Evolutionary conservation across 148 eudicot genomes (phyloP), one percentile per base, ranked within the genome.

Genomic region (Simmondsia chinensis): DNA sequence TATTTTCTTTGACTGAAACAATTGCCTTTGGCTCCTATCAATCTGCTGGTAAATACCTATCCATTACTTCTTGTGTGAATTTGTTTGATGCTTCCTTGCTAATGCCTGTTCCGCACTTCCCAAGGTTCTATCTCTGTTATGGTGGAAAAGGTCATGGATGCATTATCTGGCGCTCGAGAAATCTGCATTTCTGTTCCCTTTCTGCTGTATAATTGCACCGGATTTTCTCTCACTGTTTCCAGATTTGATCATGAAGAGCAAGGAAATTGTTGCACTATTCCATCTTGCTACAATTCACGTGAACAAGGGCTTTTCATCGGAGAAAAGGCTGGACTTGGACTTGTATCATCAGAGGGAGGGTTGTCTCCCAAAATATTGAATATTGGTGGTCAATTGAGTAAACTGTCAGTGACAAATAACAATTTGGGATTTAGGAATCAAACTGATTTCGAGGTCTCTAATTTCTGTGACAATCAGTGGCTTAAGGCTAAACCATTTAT

Each of bases 121-220:
- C 34, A 58, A 93, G 99, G 99, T 63, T 65, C 75, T 35, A 21
- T 86, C 39, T 63, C 55, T 64, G 74, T 80, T 37, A 69, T 79
- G 2, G 64, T 77, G 68, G 94, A 93, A 62, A 86, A 82, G 67
- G 68, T 63, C 38, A 77, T 93, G 94, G 83, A 82, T 64, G 76
- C 85, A 8, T 63, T 69, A 14, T 82, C 89, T 52, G 99, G 96
- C 34, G 81, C 96, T 58, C 83, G 99, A 49, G 96, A 86, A 67
- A 73, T 93, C 46, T 73, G 74, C 61, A 49, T 93, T 39, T 86
- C 73, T 47, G 99, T 82, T 54, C 89, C 97, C 12, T 82, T 74
- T 57, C 63, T 93, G 73, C 30, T 93, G 32, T 93, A 74, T 59
- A 93, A 93, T 39, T 86, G 99, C 50, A 77, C 83, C 29, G 94